Evolutionary conservation across 768 basidiomycete species (phyloP).

Genomic region (Boletales sp.): DNA sequence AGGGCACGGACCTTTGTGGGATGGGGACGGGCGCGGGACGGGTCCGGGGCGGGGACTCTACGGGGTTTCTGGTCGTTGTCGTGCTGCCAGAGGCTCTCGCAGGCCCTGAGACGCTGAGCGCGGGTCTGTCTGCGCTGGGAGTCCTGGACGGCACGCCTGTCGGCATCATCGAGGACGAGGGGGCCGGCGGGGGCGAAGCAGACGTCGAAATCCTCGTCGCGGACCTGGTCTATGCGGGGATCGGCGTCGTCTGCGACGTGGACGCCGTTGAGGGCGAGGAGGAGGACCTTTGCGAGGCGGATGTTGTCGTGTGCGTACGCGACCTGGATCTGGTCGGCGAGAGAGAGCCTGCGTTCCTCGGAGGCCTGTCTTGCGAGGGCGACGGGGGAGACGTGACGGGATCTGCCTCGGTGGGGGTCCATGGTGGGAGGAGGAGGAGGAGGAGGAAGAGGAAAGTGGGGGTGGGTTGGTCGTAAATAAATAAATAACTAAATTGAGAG

Average conservation of each 20-base stretch:
- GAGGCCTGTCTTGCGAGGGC: slow-evolving; percentile 43
- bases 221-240: slow-evolving; percentile 60
- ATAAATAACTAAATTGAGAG: no score
- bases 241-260: slow-evolving; percentile 57
- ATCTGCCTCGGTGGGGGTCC: slow-evolving; percentile 28
- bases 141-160: slow-evolving; percentile 37
- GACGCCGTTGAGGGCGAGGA: slow-evolving; percentile 59
- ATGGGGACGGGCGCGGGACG: neutral
- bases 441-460: neutral
- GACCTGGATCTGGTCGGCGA: slow-evolving; percentile 62
- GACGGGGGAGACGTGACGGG: slow-evolving; percentile 38
- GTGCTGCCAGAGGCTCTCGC: slow-evolving; percentile 47
- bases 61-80: slow-evolving; percentile 14
- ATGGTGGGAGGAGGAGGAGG: slow-evolving; percentile 18
- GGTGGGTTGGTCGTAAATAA: neutral
- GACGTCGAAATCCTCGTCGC: slow-evolving; percentile 43
- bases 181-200: slow-evolving; percentile 38
- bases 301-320: slow-evolving; percentile 69
- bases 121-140: slow-evolving; percentile 35
- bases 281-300: slow-evolving; percentile 59
- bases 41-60: no score
- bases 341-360: slow-evolving; percentile 40
- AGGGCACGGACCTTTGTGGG: slow-evolving; percentile 19
- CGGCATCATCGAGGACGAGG: slow-evolving; percentile 39
- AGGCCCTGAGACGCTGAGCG: slow-evolving; percentile 39